Conservation (phyloP, 2,329 filamentous ascomycete species). For the Thermomyces lanuginosus region DNA sequence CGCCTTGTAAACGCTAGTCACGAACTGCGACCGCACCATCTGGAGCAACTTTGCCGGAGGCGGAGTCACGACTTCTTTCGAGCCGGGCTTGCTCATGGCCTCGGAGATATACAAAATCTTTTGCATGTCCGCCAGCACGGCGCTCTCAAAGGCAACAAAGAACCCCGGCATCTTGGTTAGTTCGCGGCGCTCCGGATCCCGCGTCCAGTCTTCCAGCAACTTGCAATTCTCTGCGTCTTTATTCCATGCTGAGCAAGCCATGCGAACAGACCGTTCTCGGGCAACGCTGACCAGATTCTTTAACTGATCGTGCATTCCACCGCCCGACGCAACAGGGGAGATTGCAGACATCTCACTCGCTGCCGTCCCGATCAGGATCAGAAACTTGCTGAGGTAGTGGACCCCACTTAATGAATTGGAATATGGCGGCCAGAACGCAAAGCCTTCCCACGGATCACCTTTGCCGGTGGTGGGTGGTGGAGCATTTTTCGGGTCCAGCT, state of each 20-base stretch:
- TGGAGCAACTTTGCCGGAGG: conserved; percentile 77
- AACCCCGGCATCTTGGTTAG: conserved; percentile 79
- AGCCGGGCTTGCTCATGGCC: conserved; percentile 56
- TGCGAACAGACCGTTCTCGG: conserved; percentile 70
- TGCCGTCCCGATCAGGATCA: conserved; percentile 69
- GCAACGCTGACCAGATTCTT: conserved; percentile 59
- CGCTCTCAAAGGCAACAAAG: conserved; percentile 72
- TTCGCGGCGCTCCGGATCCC: conserved; percentile 64
- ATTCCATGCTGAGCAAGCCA: conserved; percentile 81
- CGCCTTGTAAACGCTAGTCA: conserved; percentile 83
- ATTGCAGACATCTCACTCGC: conserved; percentile 73
- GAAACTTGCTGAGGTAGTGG: conserved; percentile 68
- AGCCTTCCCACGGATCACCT: conserved; percentile 79
- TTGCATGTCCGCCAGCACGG: conserved; percentile 72
- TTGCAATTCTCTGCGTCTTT: conserved; percentile 86
- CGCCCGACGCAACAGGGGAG: conserved; percentile 44
- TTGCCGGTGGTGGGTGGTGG: conserved; percentile 60
- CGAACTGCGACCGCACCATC: conserved; percentile 82
- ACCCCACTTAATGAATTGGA: conserved; percentile 87
- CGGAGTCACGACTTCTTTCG: conserved; percentile 63
- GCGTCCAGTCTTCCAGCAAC: conserved; percentile 82
- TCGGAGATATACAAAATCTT: conserved; percentile 90
- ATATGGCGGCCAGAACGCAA: conserved; percentile 90
- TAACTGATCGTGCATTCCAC: conserved; percentile 50
- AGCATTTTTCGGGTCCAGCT: conserved; percentile 59